A percentile compares a stretch with the other conserved stretches of the same genome.
Conservation (phyloP, 106 monocot genomes). For the Dioscorea alata region DNA sequence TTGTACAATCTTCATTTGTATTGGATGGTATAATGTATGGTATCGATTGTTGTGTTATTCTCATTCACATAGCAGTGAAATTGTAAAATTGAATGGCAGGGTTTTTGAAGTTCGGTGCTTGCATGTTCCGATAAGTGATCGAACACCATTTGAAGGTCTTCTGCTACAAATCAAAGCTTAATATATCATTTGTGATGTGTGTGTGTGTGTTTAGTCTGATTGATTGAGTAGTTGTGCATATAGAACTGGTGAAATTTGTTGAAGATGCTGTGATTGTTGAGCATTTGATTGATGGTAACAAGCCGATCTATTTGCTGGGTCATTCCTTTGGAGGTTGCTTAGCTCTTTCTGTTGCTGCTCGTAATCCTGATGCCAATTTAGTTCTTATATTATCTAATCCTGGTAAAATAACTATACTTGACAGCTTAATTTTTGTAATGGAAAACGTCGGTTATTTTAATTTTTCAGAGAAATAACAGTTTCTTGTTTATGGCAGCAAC, state of each 20-base stretch:
- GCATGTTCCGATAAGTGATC: constrained; percentile 65
- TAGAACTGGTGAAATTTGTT: constrained; percentile 37
- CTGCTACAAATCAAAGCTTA: background rate
- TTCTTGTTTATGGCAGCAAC: constrained; percentile 26
- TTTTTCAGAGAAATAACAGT: background rate
- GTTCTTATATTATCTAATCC: constrained; percentile 48
- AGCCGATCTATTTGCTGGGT: constrained; percentile 53
- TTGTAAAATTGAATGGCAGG: constrained; percentile 29
- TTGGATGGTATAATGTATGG: background rate
- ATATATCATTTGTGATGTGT: background rate
- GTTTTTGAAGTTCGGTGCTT: constrained; percentile 76
- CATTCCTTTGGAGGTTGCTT: constrained; percentile 61
- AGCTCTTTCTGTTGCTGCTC: constrained; percentile 51
- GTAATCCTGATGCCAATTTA: constrained; percentile 44
- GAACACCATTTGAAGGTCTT: constrained; percentile 70
- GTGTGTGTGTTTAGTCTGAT: background rate
- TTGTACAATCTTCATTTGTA: background rate
- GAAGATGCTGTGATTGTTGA: constrained; percentile 37
- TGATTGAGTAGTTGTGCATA: background rate
- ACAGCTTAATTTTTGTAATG: background rate
- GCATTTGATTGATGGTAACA: constrained; percentile 25
- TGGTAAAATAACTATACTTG: constrained; percentile 18
- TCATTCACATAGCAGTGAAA: background rate
- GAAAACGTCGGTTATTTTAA: too few relatives aligned
- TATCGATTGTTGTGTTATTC: background rate